Conservation (phyloP, 768 basidiomycete species). For the Fomitopsis pulvina region DNA sequence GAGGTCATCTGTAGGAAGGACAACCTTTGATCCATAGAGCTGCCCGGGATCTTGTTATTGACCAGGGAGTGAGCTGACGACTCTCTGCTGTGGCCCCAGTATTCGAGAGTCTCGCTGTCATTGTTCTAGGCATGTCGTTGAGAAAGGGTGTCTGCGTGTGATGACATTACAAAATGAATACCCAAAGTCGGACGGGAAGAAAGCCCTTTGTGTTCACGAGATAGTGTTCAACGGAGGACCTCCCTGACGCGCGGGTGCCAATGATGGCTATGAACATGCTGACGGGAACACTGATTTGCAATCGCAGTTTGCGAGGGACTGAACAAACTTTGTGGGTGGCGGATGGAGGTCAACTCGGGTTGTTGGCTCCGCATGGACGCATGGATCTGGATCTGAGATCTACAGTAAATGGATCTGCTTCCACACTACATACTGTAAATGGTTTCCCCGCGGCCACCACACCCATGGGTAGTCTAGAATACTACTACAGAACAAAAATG, state of each 20-base stretch:
- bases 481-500: too few species aligned
- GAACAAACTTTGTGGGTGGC: not conserved
- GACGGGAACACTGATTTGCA: not conserved
- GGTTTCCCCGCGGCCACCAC: too few species aligned
- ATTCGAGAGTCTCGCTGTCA: too few species aligned
- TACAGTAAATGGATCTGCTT: not conserved
- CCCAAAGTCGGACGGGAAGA: slow-evolving; percentile 35
- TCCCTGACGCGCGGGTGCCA: slow-evolving; percentile 26
- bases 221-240: slow-evolving; percentile 45
- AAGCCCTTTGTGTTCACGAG: slow-evolving; percentile 55
- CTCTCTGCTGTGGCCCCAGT: too few species aligned
- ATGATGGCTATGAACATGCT: slow-evolving; percentile 29
- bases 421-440: too few species aligned
- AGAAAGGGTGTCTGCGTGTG: too few species aligned
- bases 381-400: not conserved
- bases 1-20: slow-evolving; percentile 22
- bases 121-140: too few species aligned
- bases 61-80: too few species aligned
- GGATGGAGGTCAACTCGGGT: not conserved
- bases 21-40: slow-evolving; percentile 4
- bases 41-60: too few species aligned
- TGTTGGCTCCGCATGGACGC: not conserved
- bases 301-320: not conserved
- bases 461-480: too few species aligned
- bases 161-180: too few species aligned